Base-by-base conservation (phyloP, 805 yeast species). In the Candida fluviatilis region DNA sequence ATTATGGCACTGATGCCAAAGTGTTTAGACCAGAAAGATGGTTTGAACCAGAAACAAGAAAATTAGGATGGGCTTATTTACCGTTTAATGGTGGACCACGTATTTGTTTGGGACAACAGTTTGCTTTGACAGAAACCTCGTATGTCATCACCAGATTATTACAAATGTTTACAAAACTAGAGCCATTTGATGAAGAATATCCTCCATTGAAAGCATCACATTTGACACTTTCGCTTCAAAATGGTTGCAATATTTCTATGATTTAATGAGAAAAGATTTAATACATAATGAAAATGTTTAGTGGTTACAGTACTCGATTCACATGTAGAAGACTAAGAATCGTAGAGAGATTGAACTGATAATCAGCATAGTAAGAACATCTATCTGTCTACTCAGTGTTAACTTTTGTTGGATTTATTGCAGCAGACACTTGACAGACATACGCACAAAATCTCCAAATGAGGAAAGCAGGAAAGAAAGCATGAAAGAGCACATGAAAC, bases 81-180 rank as follows among this genome's bases (percentile, higher is more conserved):
- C 78, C 78, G 18, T 73, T 73, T 57, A 72, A 73, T 48, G 80
- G 79, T 33, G 80, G 80, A 5, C 79, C 79, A 18, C 57, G 80
- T 42, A 73, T 74, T 40, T 74, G 80, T 48, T 56, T 74, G 41
- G 80, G 80, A 32, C 78, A 74, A 59, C 78, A 74, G 52, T 73
- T 72, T 55, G 80, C 79, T 4, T 63, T 74, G 8, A 71, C 76
- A 14, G 78, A 74, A 54, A 73, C 76, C n/a, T 60, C 72, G n/a
- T 73, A 71, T 50, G 58, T 60, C 13, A 45, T 66, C 27, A 60
- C 58, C 12, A 58, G 76, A 46, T 43, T 71, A 11, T 23, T 45
- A 16, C 61, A 56, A 45, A 38, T 46, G 33, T 56, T 53, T 37
- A 39, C 44, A n/a, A 43, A 41, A 31, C 42, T 55, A 26, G 40